Base-by-base conservation (phyloP, 352 stramenopile genomes). In the Globisporangium viniferum region DNA sequence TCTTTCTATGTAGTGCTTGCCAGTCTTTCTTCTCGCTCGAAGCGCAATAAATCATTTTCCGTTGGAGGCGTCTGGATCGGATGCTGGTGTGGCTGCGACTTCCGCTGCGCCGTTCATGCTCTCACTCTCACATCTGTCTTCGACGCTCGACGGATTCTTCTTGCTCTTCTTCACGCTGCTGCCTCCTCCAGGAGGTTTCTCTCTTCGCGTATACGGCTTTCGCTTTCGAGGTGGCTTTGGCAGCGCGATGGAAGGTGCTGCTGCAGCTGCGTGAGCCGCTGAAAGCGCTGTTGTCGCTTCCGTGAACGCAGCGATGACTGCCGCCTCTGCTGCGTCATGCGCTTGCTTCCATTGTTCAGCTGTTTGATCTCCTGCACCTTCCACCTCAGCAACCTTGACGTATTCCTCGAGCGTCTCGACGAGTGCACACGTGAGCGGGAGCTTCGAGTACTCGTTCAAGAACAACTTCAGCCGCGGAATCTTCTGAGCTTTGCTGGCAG, bases 401-500 rank as follows among this genome's bases (percentile, higher is more conserved):
- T 84, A 86, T 4, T 56, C 62, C 59, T 86, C 64, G 35, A 91
- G 71, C 10, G 73, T 73, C 22, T 72, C 61, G 2, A 72, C 71
- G n/a, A 77, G 63, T 10, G 65, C 59, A 57, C 76, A 94, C 14
- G 89, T 94, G 24, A 96, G 65, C 18, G 89, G 89, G 15, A 96
- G 79, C 71, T 96, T 96, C 35, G 87, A 91, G 73, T 96, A 96
- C 64, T 96, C 89, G 67, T 95, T 96, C 72, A 95, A 72, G 15
- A 95, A 69, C 31, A 79, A 62, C 59, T 94, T 93, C 53, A 95
- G 65, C 3, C 84, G 78, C 2, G 81, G 68, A 22, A 88, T 46
- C 12, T 85, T 86, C 53, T 94, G 88, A 20, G 80, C 67, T 62
- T 84, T 86, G 59, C 64, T 90, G 5, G 73, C 62, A 46, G 78